These are phyloP conservation scores for Coemansia pectinata DNA, from an alignment of 192 early-diverging fungal species.

Conservation along the genomic window DNA sequence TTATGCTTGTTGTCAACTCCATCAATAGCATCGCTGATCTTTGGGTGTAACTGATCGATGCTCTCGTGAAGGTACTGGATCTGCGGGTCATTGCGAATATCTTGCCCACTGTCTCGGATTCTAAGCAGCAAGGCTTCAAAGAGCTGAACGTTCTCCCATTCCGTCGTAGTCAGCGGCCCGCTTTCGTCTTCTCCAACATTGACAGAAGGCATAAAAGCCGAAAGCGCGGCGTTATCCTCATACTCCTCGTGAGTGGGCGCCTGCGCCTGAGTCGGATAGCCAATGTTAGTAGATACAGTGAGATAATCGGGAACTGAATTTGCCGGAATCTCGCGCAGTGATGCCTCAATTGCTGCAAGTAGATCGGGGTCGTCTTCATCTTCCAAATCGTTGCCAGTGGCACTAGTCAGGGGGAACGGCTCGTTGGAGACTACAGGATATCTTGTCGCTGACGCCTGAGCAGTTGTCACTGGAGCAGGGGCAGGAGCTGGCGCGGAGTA, in stretches of 20 bases:
- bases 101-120: conserved; percentile 77
- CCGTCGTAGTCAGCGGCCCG: conserved; percentile 70
- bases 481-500: background rate
- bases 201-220: conserved; percentile 44
- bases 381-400: conserved; percentile 12
- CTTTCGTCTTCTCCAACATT: conserved; percentile 25
- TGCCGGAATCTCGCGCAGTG: conserved; percentile 61
- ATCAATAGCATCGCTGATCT: conserved; percentile 72
- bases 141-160: conserved; percentile 87
- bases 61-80: conserved; percentile 82
- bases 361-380: conserved; percentile 71
- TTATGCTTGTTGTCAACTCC: conserved; percentile 79
- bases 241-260: background rate
- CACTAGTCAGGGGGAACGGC: conserved; percentile 40
- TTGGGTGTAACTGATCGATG: conserved; percentile 84
- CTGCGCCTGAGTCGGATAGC: background rate
- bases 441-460: conserved; percentile 7
- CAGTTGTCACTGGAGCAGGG: background rate
- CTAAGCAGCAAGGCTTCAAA: conserved; percentile 86
- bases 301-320: conserved; percentile 29
- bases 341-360: conserved; percentile 77
- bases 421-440: conserved; percentile 33
- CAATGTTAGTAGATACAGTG: conserved; percentile 7
- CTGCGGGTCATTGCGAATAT: conserved; percentile 74
- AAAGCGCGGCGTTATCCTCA: conserved; percentile 16